These are phyloP conservation scores for Aspergillus persii DNA, from an alignment of 2,329 filamentous ascomycete species.

Conservation along the genomic window DNA sequence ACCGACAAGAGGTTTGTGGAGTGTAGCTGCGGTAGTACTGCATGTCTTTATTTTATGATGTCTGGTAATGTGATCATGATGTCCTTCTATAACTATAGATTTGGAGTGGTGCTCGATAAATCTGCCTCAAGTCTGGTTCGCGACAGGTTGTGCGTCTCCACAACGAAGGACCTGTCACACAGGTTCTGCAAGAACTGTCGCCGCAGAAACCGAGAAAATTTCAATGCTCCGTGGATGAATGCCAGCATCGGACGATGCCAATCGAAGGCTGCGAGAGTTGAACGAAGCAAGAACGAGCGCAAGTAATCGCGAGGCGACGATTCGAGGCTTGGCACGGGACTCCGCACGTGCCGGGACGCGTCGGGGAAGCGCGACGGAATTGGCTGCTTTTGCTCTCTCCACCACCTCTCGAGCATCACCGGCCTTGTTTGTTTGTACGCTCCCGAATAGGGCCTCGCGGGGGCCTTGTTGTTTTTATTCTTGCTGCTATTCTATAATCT, in stretches of 20 bases:
- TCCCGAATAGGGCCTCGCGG: slow-evolving; percentile 15
- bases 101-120: too few species aligned
- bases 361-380: slow-evolving; percentile 19
- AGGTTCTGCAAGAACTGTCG: not conserved
- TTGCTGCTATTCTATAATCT: not conserved
- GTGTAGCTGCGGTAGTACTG: too few species aligned
- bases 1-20: too few species aligned
- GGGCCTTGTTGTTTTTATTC: slow-evolving; percentile 5
- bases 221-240: too few species aligned
- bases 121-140: not conserved
- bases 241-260: slow-evolving; percentile 4
- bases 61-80: too few species aligned
- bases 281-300: not conserved
- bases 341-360: slow-evolving; percentile 24
- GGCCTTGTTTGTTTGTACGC: slow-evolving; percentile 8
- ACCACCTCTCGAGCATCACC: not conserved
- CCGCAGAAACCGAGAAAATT: not conserved
- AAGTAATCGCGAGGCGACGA: not conserved
- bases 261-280: too few species aligned
- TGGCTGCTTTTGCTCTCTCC: not conserved
- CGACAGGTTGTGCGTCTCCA: not conserved
- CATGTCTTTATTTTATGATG: too few species aligned
- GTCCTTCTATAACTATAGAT: not conserved
- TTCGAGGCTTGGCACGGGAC: slow-evolving; percentile 15
- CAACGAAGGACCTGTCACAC: not conserved